Evolutionary conservation across 345 rosid species (phyloP), one percentile per base, ranked within the genome.

Genomic region (Abelmoschus esculentus): DNA sequence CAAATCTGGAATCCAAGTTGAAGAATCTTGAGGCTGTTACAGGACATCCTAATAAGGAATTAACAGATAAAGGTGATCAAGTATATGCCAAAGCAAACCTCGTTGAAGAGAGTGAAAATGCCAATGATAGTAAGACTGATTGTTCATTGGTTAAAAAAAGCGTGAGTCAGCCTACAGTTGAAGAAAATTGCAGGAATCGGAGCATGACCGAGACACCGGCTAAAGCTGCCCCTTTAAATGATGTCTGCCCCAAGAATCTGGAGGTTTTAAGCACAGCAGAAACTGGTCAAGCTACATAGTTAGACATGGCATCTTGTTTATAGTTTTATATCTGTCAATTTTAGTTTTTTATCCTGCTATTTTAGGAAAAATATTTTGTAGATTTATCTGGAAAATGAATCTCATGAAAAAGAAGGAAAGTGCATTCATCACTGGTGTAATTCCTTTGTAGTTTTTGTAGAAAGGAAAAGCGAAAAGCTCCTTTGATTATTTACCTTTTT

Each of bases 31-130:
- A 10, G 42, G 74, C 71, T 53, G 59, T 62, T 38, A 73, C 60
- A 4, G 74, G 67, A 60, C 75, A 72, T 76, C 67, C 80, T 46
- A 61, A 78, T 67, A 73, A 56, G 63, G 44, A 60, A 11, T 44
- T 31, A 36, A 71, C 59, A 65, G 64, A 31, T 34, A 76, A 72
- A 61, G 61, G 66, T 72, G 72, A 74, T 68, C 69, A 29, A 68
- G 67, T 61, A 19, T 58, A 36, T 29, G 46, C 44, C 42, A 49
- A 5, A 15, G 57, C 14, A 31, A 76, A 80, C 62, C 69, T 19
- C 44, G 68, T 26, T 62, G 70, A 78, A 62, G 79, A 63, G 36
- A 82, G 74, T 74, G 70, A 68, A 65, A 72, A 72, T 38, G 74
- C 32, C 28, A 63, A 74, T 69, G 73, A 69, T 62, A 49, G 53